A percentile compares a stretch with the other conserved stretches of the same genome.
phyloP scores from a whole-genome alignment of 148 eudicot species.

The Hydrangea macrophylla region DNA sequence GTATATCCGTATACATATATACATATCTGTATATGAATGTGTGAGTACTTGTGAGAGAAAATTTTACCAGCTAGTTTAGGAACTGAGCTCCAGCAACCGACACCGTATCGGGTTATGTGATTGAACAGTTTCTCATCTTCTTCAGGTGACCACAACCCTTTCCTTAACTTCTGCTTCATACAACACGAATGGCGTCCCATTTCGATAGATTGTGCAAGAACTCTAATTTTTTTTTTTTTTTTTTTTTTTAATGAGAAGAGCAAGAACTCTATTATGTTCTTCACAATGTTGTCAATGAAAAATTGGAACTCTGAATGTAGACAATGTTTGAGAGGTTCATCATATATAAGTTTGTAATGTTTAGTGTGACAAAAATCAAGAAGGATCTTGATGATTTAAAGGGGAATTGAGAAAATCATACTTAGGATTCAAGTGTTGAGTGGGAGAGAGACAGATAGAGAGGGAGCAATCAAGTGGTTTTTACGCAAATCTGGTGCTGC shows the following conservation, averaged over 20 bases:
- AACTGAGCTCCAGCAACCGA: slow-evolving; percentile 52
- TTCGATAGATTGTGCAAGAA: background rate
- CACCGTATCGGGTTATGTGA: slow-evolving; percentile 36
- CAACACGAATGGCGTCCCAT: slow-evolving; percentile 50
- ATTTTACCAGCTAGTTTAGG: slow-evolving; percentile 37
- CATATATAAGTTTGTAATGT: slow-evolving; percentile 7
- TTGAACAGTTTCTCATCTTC: slow-evolving; percentile 47
- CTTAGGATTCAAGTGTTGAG: slow-evolving; percentile 73
- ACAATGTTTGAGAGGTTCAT: background rate
- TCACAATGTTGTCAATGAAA: background rate
- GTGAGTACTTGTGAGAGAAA: background rate
- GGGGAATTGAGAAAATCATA: slow-evolving; percentile 30
- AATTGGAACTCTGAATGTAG: background rate
- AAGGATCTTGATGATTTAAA: slow-evolving; percentile 17
- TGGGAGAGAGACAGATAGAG: slow-evolving; percentile 33
- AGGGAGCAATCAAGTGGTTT: slow-evolving; percentile 65
- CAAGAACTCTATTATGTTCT: background rate
- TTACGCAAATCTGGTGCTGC: slow-evolving; percentile 56
- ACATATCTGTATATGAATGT: background rate
- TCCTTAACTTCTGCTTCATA: slow-evolving; percentile 47
- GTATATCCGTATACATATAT: background rate
- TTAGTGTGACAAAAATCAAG: background rate
- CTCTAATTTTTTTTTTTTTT: background rate
- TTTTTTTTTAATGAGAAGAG: too few species aligned
- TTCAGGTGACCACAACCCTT: slow-evolving; percentile 53